Conservation (phyloP, 495 filamentous ascomycete genomes). For the Penicillium salamii region DNA sequence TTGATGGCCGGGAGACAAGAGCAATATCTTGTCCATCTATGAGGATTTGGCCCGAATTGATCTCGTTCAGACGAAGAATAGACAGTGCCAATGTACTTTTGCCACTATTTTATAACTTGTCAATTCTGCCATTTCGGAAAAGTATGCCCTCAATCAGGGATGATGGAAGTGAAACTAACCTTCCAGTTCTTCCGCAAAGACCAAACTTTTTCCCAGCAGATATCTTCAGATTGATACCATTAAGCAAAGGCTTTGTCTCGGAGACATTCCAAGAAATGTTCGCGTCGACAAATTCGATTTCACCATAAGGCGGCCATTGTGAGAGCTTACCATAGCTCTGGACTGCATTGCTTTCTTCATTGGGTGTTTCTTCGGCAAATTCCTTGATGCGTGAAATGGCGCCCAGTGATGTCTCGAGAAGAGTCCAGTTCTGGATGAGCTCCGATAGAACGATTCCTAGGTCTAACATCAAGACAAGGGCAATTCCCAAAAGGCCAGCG, state of each 20-base stretch:
- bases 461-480: conserved; percentile 26
- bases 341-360: conserved; percentile 15
- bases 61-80: conserved; percentile 55
- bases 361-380: conserved; percentile 31
- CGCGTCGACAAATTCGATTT: conserved; percentile 66
- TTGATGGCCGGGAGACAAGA: conserved; percentile 41
- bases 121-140: no score
- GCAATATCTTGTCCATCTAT: conserved; percentile 55
- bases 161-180: conserved; percentile 12
- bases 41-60: conserved; percentile 43
- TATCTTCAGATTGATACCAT: conserved; percentile 44
- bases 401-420: conserved; percentile 28
- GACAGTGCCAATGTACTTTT: conserved; percentile 59
- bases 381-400: conserved; percentile 27
- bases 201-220: conserved; percentile 49
- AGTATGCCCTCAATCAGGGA: background rate
- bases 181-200: conserved; percentile 36
- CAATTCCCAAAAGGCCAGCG: conserved; percentile 28
- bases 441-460: conserved; percentile 17
- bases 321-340: conserved; percentile 2
- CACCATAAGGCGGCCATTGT: conserved; percentile 72
- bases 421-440: conserved; percentile 25
- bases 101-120: conserved; percentile 51
- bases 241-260: conserved; percentile 42
- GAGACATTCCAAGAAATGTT: conserved; percentile 72